Evolutionary conservation across 768 basidiomycete species (phyloP).

Genomic region (Amanita subjunquillea): DNA sequence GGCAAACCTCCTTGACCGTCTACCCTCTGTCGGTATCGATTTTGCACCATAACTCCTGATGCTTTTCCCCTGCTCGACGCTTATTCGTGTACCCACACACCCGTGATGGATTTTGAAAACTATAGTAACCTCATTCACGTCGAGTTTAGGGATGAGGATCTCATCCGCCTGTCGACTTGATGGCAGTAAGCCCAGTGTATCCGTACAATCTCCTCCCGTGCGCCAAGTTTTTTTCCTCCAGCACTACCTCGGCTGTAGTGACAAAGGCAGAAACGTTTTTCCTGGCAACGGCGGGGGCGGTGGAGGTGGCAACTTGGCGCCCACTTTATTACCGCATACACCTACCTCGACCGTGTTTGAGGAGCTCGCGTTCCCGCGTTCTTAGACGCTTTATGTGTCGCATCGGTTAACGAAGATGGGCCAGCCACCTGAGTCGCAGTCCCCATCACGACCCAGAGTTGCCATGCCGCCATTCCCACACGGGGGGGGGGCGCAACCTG

Average conservation of each 20-base stretch:
- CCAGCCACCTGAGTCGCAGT: background rate
- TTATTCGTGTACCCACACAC: constrained; percentile 10
- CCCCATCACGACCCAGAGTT: no score
- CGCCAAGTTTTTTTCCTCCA: no score
- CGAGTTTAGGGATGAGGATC: constrained; percentile 13
- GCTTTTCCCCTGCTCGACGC: constrained; percentile 10
- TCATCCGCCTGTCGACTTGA: no score
- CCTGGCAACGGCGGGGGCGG: no score
- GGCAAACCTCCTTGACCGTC: constrained; percentile 8
- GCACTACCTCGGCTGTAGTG: no score
- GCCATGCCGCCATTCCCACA: no score
- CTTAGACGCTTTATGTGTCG: background rate
- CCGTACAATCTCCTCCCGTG: no score
- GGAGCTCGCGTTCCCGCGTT: background rate
- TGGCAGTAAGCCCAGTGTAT: no score
- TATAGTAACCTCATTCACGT: constrained; percentile 10
- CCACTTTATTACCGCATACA: no score
- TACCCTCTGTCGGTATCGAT: constrained; percentile 10
- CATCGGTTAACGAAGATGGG: background rate
- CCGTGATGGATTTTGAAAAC: constrained; percentile 8
- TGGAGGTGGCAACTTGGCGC: no score
- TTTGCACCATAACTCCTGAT: constrained; percentile 7
- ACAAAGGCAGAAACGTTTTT: no score
- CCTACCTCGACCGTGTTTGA: background rate
- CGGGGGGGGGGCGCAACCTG: no score